phyloP scores from a whole-genome alignment of 768 basidiomycete genomes.

The Melanogaster broomeanus region DNA sequence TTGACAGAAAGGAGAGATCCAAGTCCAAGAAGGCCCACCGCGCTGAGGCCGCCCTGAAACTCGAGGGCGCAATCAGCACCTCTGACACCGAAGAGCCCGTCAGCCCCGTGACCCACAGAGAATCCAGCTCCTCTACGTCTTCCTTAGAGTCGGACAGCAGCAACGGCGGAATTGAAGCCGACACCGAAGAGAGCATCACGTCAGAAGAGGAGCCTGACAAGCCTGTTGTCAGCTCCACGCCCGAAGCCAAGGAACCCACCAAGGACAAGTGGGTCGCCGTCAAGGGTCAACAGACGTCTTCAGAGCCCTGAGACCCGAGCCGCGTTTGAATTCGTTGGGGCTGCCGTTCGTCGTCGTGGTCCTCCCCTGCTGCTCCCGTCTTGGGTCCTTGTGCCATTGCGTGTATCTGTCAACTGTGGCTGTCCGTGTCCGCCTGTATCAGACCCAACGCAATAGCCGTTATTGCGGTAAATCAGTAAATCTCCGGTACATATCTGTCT shows the following conservation, averaged over 20 bases:
- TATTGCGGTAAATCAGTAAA: constrained; percentile 9
- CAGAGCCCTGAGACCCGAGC: constrained; percentile 8
- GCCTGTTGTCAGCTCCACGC: constrained; percentile 18
- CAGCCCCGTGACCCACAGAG: constrained; percentile 20
- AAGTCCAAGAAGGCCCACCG: constrained; percentile 54
- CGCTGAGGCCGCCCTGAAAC: constrained; percentile 33
- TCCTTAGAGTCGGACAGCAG: constrained; percentile 62
- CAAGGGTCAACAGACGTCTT: constrained; percentile 45
- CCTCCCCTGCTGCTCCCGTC: neutral
- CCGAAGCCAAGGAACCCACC: constrained; percentile 30
- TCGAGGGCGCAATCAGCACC: constrained; percentile 18
- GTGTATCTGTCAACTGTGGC: constrained; percentile 17
- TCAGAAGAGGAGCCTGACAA: constrained; percentile 68
- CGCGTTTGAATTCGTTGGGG: constrained; percentile 3
- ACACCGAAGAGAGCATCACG: constrained; percentile 74
- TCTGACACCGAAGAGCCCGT: constrained; percentile 14
- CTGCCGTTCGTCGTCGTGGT: neutral
- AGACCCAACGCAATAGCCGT: constrained; percentile 24
- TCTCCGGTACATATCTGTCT: constrained; percentile 10
- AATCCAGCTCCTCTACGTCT: constrained; percentile 40
- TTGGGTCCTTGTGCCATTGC: constrained; percentile 20
- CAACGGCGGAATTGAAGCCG: constrained; percentile 65
- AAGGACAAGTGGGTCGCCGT: constrained; percentile 82
- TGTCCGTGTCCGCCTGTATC: constrained; percentile 19
- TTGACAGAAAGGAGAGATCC: constrained; percentile 55